These are phyloP conservation scores for Calonectria pauciramosa DNA, from an alignment of 2,329 filamentous ascomycete species.

Conservation along the genomic window DNA sequence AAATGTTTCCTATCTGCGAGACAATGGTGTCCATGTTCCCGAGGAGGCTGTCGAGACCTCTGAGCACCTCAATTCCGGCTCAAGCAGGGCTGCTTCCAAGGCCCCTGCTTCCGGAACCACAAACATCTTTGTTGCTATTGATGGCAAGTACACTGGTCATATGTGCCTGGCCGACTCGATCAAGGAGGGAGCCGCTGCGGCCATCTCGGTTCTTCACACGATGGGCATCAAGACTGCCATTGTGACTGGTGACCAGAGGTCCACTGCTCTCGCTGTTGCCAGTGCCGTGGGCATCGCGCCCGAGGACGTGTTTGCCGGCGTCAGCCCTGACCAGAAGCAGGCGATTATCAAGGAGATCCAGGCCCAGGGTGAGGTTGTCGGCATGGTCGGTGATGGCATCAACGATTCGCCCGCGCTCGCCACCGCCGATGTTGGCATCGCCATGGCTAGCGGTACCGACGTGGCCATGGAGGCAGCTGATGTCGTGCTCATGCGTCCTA, in stretches of 20 bases:
- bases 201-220: constrained; percentile 83
- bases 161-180: constrained; percentile 91
- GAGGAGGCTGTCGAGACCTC: constrained; percentile 74
- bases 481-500: constrained; percentile 93
- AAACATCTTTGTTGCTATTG: constrained; percentile 91
- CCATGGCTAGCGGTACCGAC: constrained; percentile 92
- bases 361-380: constrained; percentile 80
- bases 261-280: constrained; percentile 88
- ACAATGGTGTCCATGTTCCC: constrained; percentile 77
- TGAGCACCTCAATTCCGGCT: constrained; percentile 67
- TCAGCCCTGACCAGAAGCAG: constrained; percentile 92
- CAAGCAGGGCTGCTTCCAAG: constrained; percentile 51
- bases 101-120: constrained; percentile 78
- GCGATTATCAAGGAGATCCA: constrained; percentile 85
- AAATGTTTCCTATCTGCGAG: constrained; percentile 82
- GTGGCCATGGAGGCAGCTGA: constrained; percentile 98
- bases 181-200: constrained; percentile 86
- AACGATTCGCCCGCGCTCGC: constrained; percentile 97
- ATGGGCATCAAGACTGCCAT: constrained; percentile 92
- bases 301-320: constrained; percentile 85
- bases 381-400: constrained; percentile 98
- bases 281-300: constrained; percentile 83
- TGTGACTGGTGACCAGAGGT: constrained; percentile 91
- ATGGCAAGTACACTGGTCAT: constrained; percentile 83
- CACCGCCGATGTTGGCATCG: constrained; percentile 93